A percentile compares a stretch with the other conserved stretches of the same genome.
phyloP scores from a whole-genome alignment of 495 filamentous ascomycete species.

The Hypoxylon fragiforme region DNA sequence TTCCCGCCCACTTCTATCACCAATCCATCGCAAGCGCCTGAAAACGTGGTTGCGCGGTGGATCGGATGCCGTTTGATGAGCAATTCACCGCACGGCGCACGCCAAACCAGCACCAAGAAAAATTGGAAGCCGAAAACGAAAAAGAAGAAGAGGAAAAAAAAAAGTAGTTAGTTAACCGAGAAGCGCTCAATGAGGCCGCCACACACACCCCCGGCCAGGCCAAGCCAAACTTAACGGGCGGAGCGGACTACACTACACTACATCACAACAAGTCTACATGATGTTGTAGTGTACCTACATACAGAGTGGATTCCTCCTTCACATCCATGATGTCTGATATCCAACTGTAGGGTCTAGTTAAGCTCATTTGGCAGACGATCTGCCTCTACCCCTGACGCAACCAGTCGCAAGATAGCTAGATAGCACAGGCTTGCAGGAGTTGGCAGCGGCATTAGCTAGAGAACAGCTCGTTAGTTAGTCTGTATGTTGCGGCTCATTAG shows the following conservation, averaged over 20 bases:
- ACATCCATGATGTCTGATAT: constrained; percentile 5
- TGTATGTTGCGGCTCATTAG: too few species aligned
- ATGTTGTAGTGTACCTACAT: background rate
- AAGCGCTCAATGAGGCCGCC: too few species aligned
- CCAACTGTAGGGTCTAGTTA: constrained; percentile 4
- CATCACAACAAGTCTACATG: too few species aligned
- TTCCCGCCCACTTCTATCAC: constrained; percentile 17
- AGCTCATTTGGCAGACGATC: constrained; percentile 11
- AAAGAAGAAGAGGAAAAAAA: too few species aligned
- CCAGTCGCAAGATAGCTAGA: constrained; percentile 4
- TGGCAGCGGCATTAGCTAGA: too few species aligned
- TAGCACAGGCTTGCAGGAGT: too few species aligned
- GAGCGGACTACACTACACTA: too few species aligned
- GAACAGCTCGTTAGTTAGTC: too few species aligned
- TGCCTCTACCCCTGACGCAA: background rate
- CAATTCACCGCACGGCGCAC: background rate
- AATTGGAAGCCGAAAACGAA: too few species aligned
- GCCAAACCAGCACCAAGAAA: too few species aligned
- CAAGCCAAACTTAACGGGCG: background rate
- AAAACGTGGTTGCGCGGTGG: constrained; percentile 14
- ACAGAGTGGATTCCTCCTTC: background rate
- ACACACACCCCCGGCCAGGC: too few species aligned
- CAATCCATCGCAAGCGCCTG: constrained; percentile 1
- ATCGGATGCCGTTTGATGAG: constrained; percentile 28
- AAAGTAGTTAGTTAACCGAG: too few species aligned